Evolutionary conservation across 1,284 basidiomycete species (phyloP), one percentile per base, ranked within the genome.

Genomic region (Tetrapyrgos nigripes): DNA sequence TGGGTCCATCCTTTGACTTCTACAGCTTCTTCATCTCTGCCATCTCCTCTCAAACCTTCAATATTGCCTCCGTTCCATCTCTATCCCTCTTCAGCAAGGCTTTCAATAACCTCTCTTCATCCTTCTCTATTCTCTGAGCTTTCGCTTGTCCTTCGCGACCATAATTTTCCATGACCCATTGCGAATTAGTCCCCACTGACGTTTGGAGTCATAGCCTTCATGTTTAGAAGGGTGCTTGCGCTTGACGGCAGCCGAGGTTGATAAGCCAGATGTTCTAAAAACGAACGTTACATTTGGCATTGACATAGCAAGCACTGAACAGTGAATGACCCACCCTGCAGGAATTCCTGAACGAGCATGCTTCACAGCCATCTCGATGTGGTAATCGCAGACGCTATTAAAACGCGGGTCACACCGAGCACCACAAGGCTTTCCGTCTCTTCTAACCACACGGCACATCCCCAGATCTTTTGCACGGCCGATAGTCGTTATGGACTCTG

Each of bases 361-460:
- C 72, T 93, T 83, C n/a, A 98, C 86, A 0, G 93, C 92, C 19
- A 82, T 79, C 62, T 93, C 88, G 27, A 97, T 74, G 74, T 98
- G 96, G 73, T 86, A 98, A 50, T 98, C 94, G 74, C 96, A 98
- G 8, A 92, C 88, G 19, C 89, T 86, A 63, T 89, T 89, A 59
- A 89, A 84, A 57, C 86, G 87, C 75, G 87, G 88, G 75, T 98
- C 96, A 56, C 89, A 92, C 95, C 96, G 98, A 47, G 86, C 83
- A 10, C 85, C 85, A 68, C 97, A 98, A 1, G 82, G 69, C 53
- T 89, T 88, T 1, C 95, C 95, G 60, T 97, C 93, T 44, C 85
- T 83, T 69, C 88, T 90, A 43, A 81, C 71, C 4, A 92, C 93
- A 2, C 78, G 79, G 70, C 97, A 99, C 75, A 87, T 87, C 0